A percentile compares a stretch with the other conserved stretches of the same genome.
phyloP scores from a whole-genome alignment of 2,329 filamentous ascomycete genomes.

The Lecanoromycetidae sp. region DNA sequence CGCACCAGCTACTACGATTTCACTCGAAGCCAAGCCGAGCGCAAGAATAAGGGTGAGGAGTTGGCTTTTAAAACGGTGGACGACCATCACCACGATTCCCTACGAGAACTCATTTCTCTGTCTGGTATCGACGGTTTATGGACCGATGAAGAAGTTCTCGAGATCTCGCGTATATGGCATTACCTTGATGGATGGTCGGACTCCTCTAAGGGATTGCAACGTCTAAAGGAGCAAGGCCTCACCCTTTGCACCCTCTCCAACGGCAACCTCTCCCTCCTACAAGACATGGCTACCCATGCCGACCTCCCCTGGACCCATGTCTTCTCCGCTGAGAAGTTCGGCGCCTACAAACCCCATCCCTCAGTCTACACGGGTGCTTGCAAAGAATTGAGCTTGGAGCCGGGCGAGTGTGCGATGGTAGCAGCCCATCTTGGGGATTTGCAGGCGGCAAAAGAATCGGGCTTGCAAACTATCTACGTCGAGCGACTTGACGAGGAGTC shows the following conservation, averaged over 20 bases:
- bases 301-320: constrained; percentile 50
- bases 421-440: constrained; percentile 64
- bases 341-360: constrained; percentile 61
- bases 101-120: constrained; percentile 13
- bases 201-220: constrained; percentile 40
- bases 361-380: constrained; percentile 58
- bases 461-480: constrained; percentile 62
- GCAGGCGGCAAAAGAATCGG: constrained; percentile 49
- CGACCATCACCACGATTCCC: constrained; percentile 13
- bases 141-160: constrained; percentile 41
- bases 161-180: constrained; percentile 61
- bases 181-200: constrained; percentile 59
- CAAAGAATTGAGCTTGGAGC: constrained; percentile 42
- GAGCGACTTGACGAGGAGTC: constrained; percentile 56
- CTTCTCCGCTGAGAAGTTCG: constrained; percentile 58
- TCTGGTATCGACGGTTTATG: constrained; percentile 11
- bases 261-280: constrained; percentile 55
- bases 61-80: constrained; percentile 21
- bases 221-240: constrained; percentile 42
- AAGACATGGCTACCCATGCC: constrained; percentile 49
- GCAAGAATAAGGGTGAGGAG: constrained; percentile 15
- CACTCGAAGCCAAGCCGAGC: constrained; percentile 33
- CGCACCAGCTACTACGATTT: constrained; percentile 51
- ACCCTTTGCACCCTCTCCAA: constrained; percentile 60
- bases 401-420: constrained; percentile 59